Conservation (phyloP, 495 filamentous ascomycete species). For the Collariella sp. region DNA sequence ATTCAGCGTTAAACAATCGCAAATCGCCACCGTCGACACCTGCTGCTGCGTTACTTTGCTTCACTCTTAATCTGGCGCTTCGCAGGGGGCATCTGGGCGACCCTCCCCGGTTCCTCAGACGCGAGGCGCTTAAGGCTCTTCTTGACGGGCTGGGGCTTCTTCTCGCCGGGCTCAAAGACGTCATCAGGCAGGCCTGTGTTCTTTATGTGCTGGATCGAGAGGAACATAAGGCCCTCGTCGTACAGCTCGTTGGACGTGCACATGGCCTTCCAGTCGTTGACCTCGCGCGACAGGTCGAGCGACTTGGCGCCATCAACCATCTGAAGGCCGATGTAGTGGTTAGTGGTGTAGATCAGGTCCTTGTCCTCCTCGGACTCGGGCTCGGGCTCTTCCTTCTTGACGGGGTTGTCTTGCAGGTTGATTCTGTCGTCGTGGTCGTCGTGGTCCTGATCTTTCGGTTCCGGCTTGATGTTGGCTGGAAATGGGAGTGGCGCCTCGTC, state of each 20-base stretch:
- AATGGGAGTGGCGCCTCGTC: neutral
- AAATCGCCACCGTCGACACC: neutral
- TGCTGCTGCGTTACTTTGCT: neutral
- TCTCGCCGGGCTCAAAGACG: constrained; percentile 77
- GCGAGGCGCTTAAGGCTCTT: constrained; percentile 27
- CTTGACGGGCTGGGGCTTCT: constrained; percentile 57
- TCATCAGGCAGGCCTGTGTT: constrained; percentile 82
- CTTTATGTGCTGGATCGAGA: constrained; percentile 65
- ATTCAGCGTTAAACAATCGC: neutral
- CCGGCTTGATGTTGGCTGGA: constrained; percentile 10
- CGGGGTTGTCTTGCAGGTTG: constrained; percentile 21
- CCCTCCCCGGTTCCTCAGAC: constrained; percentile 9
- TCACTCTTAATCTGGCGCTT: constrained; percentile 1
- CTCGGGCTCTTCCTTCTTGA: constrained; percentile 14
- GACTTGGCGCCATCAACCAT: constrained; percentile 41
- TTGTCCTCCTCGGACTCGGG: constrained; percentile 13
- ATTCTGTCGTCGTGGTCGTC: constrained; percentile 7
- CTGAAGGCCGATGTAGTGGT: constrained; percentile 31
- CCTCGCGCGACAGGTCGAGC: constrained; percentile 63
- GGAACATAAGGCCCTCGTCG: constrained; percentile 46
- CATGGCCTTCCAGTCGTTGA: constrained; percentile 62
- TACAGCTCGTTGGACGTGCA: constrained; percentile 61
- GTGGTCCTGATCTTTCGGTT: neutral
- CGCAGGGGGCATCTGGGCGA: neutral
- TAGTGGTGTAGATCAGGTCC: constrained; percentile 24